Base-by-base conservation (phyloP, 2,329 filamentous ascomycete species). In the Diaporthe sp. region DNA sequence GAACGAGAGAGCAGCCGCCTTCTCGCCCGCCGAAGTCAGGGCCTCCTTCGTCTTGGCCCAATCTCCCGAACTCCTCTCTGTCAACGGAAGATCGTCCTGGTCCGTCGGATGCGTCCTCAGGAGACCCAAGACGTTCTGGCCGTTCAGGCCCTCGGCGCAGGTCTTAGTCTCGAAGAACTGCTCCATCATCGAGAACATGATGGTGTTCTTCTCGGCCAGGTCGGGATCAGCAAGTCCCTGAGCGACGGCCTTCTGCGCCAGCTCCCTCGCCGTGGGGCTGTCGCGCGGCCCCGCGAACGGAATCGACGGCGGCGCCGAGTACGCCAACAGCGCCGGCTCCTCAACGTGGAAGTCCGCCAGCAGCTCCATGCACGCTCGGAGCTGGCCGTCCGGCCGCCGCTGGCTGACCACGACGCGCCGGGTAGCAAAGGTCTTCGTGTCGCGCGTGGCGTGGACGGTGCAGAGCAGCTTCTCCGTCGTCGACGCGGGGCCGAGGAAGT, bases 351-450 rank as follows among this genome's bases (percentile, higher is more conserved):
- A 90, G 73, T 90, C 88, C 0, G 84, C 85, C 1, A 87, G 77
- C 0, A 87, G 78, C 70, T 87, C 83, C 42, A 89, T 77, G 70
- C 86, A 88, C 0, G 81, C 73, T 37, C 88, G 83, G 8, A 80
- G 74, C 4, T 79, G 75, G 13, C 84, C 85, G 67, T 85, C 80
- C 0, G 84, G 79, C 25, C 82, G 82, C 34, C 80, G 77, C 74
- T 90, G 88, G 70, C 81, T 83, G 39, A 89, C 83, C 75, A 86
- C 82, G 4, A 90, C 84, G 5, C 85, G 81, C 2, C 87, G 82
- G 0, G 88, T 89, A 3, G 85, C 84, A 72, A 90, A 90, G 0
- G 86, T 86, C 20, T 85, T 82, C 1, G 88, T 89, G 67, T 86
- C 84, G 17, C 88, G 83, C 2, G 84, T 82, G 22, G 77, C 78